A percentile compares a stretch with the other conserved stretches of the same genome.
These are phyloP conservation scores for Papilionanthe hybrid DNA, from an alignment of 116 monocot species.

Conservation along the genomic window DNA sequence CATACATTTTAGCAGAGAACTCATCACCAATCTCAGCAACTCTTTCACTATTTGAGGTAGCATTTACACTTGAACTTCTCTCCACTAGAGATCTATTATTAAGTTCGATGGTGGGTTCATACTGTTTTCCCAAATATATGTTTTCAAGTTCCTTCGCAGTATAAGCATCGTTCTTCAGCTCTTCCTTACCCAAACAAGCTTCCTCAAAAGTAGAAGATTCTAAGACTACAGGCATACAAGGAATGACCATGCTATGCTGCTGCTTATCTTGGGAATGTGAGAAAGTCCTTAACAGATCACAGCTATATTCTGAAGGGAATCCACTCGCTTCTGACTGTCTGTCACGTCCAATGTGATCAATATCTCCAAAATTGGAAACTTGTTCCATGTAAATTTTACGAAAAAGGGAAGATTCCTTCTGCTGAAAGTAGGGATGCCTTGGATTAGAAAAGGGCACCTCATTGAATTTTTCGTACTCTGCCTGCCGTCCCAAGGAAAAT, in stretches of 20 bases:
- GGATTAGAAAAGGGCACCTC: slow-evolving; percentile 5
- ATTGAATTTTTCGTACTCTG: slow-evolving; percentile 1
- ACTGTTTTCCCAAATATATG: background rate
- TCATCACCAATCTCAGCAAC: slow-evolving; percentile 10
- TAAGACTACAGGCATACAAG: background rate
- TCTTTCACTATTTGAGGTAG: slow-evolving; percentile 11
- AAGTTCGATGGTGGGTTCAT: background rate
- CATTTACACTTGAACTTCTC: slow-evolving; percentile 2
- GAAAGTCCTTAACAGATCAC: background rate
- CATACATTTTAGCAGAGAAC: slow-evolving; percentile 10
- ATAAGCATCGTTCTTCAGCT: background rate
- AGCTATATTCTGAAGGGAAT: slow-evolving; percentile 6
- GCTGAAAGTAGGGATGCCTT: slow-evolving; percentile 1
- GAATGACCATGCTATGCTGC: background rate
- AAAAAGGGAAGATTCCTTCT: slow-evolving; percentile 11
- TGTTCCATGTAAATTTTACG: background rate
- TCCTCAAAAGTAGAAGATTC: slow-evolving; percentile 6
- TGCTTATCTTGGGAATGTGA: slow-evolving; percentile 7
- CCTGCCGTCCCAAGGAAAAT: background rate
- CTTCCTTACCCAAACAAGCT: background rate
- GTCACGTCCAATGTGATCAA: background rate
- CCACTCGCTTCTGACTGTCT: slow-evolving; percentile 7
- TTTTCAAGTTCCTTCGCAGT: slow-evolving; percentile 6
- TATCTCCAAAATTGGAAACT: background rate
- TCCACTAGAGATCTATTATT: slow-evolving; percentile 3